Conservation (phyloP, 345 rosid species). For the Arabis alpina region DNA sequence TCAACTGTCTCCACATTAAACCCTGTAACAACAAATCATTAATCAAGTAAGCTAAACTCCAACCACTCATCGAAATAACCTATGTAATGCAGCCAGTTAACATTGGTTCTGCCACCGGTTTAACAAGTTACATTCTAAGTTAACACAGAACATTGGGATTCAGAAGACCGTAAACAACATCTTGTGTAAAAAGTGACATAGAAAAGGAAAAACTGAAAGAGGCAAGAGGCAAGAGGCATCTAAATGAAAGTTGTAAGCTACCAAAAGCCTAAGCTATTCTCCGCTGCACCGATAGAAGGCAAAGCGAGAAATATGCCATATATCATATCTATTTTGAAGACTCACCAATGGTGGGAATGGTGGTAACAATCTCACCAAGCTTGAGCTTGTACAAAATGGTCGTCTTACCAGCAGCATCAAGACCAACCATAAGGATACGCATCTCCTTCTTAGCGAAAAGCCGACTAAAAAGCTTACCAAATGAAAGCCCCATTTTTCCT, state of each 20-base stretch:
- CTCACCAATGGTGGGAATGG: slow-evolving; percentile 75
- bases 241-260: not conserved
- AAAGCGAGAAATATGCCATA: not conserved
- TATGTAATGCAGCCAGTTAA: not conserved
- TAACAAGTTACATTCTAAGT: not conserved
- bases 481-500: slow-evolving; percentile 64
- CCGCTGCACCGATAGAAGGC: not conserved
- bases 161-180: not conserved
- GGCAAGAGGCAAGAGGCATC: not conserved
- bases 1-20: slow-evolving; percentile 74
- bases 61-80: not conserved
- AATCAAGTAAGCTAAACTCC: not conserved
- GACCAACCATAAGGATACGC: slow-evolving; percentile 82
- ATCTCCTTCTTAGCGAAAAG: slow-evolving; percentile 75
- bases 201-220: not conserved
- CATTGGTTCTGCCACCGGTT: not conserved
- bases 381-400: slow-evolving; percentile 75
- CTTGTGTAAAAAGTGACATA: not conserved
- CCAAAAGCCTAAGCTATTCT: not conserved
- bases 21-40: slow-evolving; percentile 38
- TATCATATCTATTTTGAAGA: not conserved
- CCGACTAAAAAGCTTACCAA: slow-evolving; percentile 68
- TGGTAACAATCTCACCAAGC: slow-evolving; percentile 75
- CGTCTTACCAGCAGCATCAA: slow-evolving; percentile 83
- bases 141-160: not conserved